These are phyloP conservation scores for Tolypocladium cylindrosporum DNA, from an alignment of 2,329 filamentous ascomycete genomes.

Conservation along the genomic window DNA sequence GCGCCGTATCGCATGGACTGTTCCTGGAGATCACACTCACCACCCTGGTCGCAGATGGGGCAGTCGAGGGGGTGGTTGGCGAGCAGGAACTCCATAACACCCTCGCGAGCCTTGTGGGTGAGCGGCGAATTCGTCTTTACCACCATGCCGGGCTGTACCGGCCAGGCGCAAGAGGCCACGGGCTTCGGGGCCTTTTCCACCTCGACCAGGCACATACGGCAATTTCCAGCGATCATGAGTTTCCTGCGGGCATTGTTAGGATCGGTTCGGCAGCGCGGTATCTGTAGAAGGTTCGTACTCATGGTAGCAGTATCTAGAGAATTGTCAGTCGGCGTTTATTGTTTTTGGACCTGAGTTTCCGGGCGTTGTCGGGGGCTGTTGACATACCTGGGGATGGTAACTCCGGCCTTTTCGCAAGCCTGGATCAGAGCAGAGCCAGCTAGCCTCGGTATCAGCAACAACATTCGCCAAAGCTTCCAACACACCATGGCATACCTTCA, in stretches of 20 bases:
- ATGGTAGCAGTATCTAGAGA: conserved; percentile 89
- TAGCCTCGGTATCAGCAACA: conserved; percentile 36
- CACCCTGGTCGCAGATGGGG: conserved; percentile 96
- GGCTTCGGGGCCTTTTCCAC: conserved; percentile 95
- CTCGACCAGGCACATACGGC: conserved; percentile 98
- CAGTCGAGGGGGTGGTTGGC: conserved; percentile 95
- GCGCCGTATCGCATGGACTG: conserved; percentile 98
- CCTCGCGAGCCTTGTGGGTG: conserved; percentile 94
- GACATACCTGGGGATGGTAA: conserved; percentile 69
- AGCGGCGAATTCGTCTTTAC: conserved; percentile 97
- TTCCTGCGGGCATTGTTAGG: conserved; percentile 55
- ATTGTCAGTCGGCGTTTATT: conserved; percentile 11
- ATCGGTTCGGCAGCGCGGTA: conserved; percentile 12
- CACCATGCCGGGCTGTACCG: conserved; percentile 96
- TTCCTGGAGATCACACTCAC: conserved; percentile 97
- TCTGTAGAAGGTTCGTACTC: conserved; percentile 51
- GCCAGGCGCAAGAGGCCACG: conserved; percentile 97
- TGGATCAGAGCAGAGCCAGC: conserved; percentile 96
- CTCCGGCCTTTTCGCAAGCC: conserved; percentile 96
- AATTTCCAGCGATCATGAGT: conserved; percentile 98
- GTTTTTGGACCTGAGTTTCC: neutral
- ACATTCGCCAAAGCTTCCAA: conserved; percentile 7
- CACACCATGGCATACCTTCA: conserved; percentile 56
- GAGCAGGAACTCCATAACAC: conserved; percentile 97
- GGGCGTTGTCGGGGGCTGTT: neutral